phyloP scores from a whole-genome alignment of 2,329 filamentous ascomycete genomes.

The Phoma herbarum region DNA sequence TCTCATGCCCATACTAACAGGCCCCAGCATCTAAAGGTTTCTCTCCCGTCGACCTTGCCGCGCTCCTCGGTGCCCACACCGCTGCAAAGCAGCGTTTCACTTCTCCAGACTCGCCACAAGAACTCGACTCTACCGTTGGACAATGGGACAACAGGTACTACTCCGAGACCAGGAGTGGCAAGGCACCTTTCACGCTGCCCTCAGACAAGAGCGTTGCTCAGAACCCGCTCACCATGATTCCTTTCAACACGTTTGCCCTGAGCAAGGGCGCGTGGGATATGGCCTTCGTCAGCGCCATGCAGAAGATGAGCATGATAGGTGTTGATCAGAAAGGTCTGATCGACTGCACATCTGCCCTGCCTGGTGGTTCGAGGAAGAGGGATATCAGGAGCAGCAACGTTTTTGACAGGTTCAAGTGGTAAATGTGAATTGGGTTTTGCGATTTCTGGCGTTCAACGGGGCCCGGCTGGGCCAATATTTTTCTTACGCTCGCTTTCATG shows the following conservation, averaged over 20 bases:
- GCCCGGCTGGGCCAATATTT: background rate
- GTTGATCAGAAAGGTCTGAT: constrained; percentile 33
- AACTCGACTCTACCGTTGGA: constrained; percentile 49
- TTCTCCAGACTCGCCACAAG: constrained; percentile 36
- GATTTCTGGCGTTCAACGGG: background rate
- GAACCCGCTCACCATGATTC: constrained; percentile 29
- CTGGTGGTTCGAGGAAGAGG: constrained; percentile 42
- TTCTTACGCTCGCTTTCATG: constrained; percentile 7
- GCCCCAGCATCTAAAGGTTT: constrained; percentile 46
- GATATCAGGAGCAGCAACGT: constrained; percentile 43
- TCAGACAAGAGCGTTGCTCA: constrained; percentile 42
- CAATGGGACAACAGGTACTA: constrained; percentile 52
- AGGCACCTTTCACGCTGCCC: constrained; percentile 41
- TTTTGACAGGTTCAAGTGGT: constrained; percentile 35
- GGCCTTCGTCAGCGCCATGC: constrained; percentile 49
- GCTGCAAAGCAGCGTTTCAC: constrained; percentile 42
- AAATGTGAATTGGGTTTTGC: background rate
- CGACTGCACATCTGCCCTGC: constrained; percentile 48
- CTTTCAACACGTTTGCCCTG: constrained; percentile 35
- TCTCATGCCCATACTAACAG: background rate
- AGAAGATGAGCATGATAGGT: constrained; percentile 49
- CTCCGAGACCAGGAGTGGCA: constrained; percentile 40
- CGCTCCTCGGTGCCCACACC: constrained; percentile 51
- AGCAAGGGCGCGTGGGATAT: constrained; percentile 43
- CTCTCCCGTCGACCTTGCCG: constrained; percentile 48